Evolutionary conservation across 2,329 filamentous ascomycete genomes (phyloP), one percentile per base, ranked within the genome.

Genomic region (Endothia cerciana): DNA sequence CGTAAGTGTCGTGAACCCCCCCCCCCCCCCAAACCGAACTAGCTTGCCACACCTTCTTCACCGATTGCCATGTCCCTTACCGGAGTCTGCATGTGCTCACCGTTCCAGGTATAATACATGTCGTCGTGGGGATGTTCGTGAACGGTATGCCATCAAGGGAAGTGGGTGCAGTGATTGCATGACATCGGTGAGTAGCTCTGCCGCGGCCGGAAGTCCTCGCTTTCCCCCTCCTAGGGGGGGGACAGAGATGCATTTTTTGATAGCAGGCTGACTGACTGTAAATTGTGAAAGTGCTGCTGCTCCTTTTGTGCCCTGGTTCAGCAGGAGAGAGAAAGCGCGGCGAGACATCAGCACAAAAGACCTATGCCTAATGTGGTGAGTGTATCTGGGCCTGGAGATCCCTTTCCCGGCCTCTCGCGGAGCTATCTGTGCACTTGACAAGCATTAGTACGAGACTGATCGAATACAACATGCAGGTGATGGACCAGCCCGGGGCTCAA

Each of bases 261-360:
- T n/a, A 25, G 25, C 28, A 17, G 11, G 6, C 30, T 59, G 38
- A 15, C 57, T 59, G 40, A 59, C 40, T 41, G 33, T 38, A 5
- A 8, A 28, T 45, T 59, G 7, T 28, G 8, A 36, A 33, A 59
- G 57, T 59, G 57, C 8, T 67, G 65, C 55, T 67, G 65, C 49
- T 45, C 53, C 40, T 65, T 64, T 30, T 67, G 63, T 22, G 59
- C 65, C 0, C 15, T 65, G 17, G 41, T 67, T 19, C 65, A 67
- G 28, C 65, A 67, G 55, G 65, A 67, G 59, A 65, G 64, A 47
- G 63, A 67, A 33, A 63, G 64, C 25, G 28, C 28, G 45, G 36
- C 63, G 22, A 45, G 59, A 51, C 38, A 36, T 36, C 8, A 49
- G 17, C 43, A 49, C 4, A 58, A 41, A 30, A 11, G 47, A 28